Percentiles rank a stretch among this genome's conserved stretches.
Conservation (phyloP, 805 yeast species). For the Saccharomycodes ludwigii region DNA sequence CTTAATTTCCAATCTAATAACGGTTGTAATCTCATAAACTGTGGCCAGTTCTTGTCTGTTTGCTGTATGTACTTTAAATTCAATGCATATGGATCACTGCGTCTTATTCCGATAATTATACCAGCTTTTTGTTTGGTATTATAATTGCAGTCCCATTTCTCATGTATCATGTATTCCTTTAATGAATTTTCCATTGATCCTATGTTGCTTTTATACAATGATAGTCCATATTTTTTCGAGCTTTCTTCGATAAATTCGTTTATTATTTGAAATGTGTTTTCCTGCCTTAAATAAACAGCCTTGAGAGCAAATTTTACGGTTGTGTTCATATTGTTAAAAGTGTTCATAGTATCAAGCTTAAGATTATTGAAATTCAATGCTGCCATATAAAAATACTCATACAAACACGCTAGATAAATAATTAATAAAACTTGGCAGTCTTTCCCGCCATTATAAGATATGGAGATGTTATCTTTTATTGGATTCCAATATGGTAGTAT, state of each 20-base stretch:
- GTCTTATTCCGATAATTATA: slow-evolving; percentile 77
- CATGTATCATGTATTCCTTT: slow-evolving; percentile 35
- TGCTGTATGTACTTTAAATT: slow-evolving; percentile 44
- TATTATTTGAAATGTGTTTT: slow-evolving; percentile 59
- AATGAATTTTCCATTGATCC: slow-evolving; percentile 54
- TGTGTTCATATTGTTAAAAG: too few relatives aligned
- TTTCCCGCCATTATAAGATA: slow-evolving; percentile 93
- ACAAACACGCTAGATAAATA: slow-evolving; percentile 48
- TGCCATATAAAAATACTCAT: slow-evolving; percentile 23
- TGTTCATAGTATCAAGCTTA: too few relatives aligned
- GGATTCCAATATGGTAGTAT: slow-evolving; percentile 22
- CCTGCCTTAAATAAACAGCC: slow-evolving; percentile 67
- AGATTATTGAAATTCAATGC: too few relatives aligned
- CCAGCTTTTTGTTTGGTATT: slow-evolving; percentile 37
- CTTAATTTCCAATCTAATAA: slow-evolving; percentile 77
- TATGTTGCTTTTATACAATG: slow-evolving; percentile 26
- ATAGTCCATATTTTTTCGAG: slow-evolving; percentile 40
- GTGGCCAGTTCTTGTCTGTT: slow-evolving; percentile 91
- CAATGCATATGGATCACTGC: slow-evolving; percentile 76
- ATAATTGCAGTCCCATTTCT: slow-evolving; percentile 14
- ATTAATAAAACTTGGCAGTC: slow-evolving; percentile 87
- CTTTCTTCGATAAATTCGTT: slow-evolving; percentile 51
- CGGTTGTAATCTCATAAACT: slow-evolving; percentile 74
- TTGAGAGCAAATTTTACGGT: too few relatives aligned
- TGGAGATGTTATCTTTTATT: slow-evolving; percentile 41